phyloP scores from a whole-genome alignment of 1,139 yeast species.

The Blastobotrys aristatus region DNA sequence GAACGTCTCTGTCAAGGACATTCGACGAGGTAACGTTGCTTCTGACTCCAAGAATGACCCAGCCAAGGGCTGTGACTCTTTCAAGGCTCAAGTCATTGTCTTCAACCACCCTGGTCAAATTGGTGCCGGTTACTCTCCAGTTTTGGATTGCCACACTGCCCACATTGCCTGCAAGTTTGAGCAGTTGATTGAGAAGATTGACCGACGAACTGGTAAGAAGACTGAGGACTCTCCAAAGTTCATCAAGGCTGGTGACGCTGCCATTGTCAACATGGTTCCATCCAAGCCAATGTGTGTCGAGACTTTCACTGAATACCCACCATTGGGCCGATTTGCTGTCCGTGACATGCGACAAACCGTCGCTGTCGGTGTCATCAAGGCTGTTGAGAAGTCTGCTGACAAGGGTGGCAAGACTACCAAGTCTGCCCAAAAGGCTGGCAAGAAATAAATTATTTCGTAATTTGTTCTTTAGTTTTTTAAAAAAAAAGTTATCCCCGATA shows the following conservation, averaged over 20 bases:
- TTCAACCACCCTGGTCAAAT: conserved; percentile 94
- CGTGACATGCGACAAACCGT: conserved; percentile 99
- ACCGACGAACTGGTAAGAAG: conserved; percentile 91
- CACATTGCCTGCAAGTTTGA: conserved; percentile 92
- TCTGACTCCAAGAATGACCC: conserved; percentile 96
- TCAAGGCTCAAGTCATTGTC: conserved; percentile 86
- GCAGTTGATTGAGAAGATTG: conserved; percentile 79
- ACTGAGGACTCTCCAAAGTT: conserved; percentile 78
- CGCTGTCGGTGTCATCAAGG: conserved; percentile 99
- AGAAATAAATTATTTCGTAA: conserved; percentile 59
- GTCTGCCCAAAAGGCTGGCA: conserved; percentile 98
- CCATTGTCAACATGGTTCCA: conserved; percentile 86
- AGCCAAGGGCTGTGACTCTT: conserved; percentile 75
- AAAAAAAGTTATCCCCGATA: too few relatives aligned
- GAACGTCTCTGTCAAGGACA: conserved; percentile 91
- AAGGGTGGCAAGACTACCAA: conserved; percentile 98
- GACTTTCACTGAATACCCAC: conserved; percentile 96
- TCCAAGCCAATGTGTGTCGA: conserved; percentile 97
- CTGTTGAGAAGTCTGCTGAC: conserved; percentile 93
- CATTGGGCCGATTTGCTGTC: conserved; percentile 98
- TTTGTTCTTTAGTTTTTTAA: too few relatives aligned
- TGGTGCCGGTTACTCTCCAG: conserved; percentile 91
- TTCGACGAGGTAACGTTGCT: conserved; percentile 92
- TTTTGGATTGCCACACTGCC: conserved; percentile 91
- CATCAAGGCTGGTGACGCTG: conserved; percentile 93